These are phyloP conservation scores for Fusarium floridanum DNA, from an alignment of 2,329 filamentous ascomycete genomes.

Conservation along the genomic window DNA sequence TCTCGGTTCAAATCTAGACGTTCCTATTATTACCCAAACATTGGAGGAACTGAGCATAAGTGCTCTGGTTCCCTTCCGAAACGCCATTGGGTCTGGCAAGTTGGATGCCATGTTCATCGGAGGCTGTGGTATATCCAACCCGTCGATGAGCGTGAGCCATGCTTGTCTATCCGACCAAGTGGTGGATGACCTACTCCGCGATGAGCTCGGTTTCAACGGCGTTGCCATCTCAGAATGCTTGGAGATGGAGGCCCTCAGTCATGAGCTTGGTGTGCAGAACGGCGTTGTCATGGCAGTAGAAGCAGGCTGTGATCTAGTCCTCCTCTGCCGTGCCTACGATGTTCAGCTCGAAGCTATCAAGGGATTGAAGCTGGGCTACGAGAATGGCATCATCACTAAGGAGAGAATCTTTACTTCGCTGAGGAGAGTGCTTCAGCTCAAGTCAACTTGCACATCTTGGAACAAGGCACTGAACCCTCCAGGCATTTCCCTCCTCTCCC, in stretches of 20 bases:
- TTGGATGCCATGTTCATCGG: slow-evolving; percentile 97
- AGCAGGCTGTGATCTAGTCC: slow-evolving; percentile 91
- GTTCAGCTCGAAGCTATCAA: slow-evolving; percentile 93
- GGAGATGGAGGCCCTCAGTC: slow-evolving; percentile 95
- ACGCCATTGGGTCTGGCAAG: slow-evolving; percentile 84
- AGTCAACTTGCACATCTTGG: slow-evolving; percentile 90
- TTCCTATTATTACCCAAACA: slow-evolving; percentile 95
- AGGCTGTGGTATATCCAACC: slow-evolving; percentile 91
- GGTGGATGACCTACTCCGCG: slow-evolving; percentile 88
- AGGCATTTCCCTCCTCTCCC: slow-evolving; percentile 80
- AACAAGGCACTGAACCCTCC: slow-evolving; percentile 89
- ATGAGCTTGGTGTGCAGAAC: slow-evolving; percentile 96
- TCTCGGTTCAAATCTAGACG: slow-evolving; percentile 88
- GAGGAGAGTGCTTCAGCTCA: slow-evolving; percentile 82
- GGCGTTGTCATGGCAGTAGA: slow-evolving; percentile 98
- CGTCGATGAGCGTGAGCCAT: slow-evolving; percentile 94
- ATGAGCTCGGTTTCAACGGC: slow-evolving; percentile 88
- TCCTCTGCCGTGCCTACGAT: slow-evolving; percentile 88
- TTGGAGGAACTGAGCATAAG: slow-evolving; percentile 93
- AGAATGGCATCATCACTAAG: slow-evolving; percentile 89
- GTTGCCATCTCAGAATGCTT: slow-evolving; percentile 96
- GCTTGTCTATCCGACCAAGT: slow-evolving; percentile 94
- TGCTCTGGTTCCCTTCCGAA: slow-evolving; percentile 90
- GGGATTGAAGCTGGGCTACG: slow-evolving; percentile 87
- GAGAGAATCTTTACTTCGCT: slow-evolving; percentile 85